Base-by-base conservation (phyloP, 2,329 filamentous ascomycete genomes). In the Venturia carpophila region DNA sequence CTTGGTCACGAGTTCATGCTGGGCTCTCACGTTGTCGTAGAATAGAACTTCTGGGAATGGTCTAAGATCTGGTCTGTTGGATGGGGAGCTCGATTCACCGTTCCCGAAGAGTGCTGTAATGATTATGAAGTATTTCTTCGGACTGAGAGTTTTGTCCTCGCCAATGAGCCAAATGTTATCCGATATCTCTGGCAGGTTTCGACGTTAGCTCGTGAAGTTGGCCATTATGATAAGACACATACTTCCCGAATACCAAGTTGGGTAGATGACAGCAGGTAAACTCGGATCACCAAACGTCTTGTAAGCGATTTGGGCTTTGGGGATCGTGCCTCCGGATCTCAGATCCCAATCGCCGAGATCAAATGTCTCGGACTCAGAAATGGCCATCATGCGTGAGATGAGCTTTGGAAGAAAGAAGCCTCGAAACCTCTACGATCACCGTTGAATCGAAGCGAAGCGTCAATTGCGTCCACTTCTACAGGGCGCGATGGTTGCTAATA, bases 91-190 rank as follows among this genome's bases (percentile, higher is more conserved):
- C 0, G 86, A 89, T 71, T 90, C 82, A 2, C 85, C 82, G 68
- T 90, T 89, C 6, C 87, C 87, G 69, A 90, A 88, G 3, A 90
- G 78, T 0, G 87, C 87, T 0, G 84, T 80, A 67, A 90, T 83
- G 70, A 90, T 82, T 66, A 90, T 88, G 74, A 84, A 89, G 75
- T 87, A 88, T 60, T 84, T 80, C 17, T 79, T 77, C 0, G 89
- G 88, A 67, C 82, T 82, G 55, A 92, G 78, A 0, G 86, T 82
- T 72, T 85, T 89, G 69, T 84, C 81, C 6, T 82, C 73, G 15
- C 87, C 87, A 52, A 90, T 81, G 13, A 92, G 82, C 89, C 89
- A 92, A 72, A 88, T 80, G 67, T 92, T 92, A 70, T 90, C 86
- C 2, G 80, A 77, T 67, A 92, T 89, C 2, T 75, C 78, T 76